Base-by-base conservation (phyloP, 2,329 filamentous ascomycete species). In the Apiospora arundinis region DNA sequence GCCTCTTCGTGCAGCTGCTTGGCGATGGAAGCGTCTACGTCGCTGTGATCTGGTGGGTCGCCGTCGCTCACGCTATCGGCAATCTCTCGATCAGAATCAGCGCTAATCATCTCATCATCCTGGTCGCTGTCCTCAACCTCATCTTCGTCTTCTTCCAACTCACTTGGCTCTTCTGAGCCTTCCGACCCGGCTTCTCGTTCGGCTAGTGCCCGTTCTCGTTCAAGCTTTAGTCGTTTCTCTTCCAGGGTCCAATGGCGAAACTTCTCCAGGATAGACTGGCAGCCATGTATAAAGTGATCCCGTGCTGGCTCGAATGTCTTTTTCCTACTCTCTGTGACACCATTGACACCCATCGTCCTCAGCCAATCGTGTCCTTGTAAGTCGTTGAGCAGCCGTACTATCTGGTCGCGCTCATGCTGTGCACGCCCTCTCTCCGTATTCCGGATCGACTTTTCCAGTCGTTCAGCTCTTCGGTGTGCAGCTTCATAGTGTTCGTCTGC, bases 311-410 rank as follows among this genome's bases (percentile, higher is more conserved):
- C 94, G 81, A 94, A 98, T 42, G 92, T 89, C 80, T 93, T 96
- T 82, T 94, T 95, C 78, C 94, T 93, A 28, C 90, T 91, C 78
- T 98, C 95, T 0, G 94, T 97, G 48, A 97, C 84, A 25, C 89
- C 94, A 74, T 91, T 95, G 45, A 98, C 92, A 37, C 95, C 96
- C 91, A 99, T 95, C 4, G 95, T 89, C 73, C 93, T 92, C 71
- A 98, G 86, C 96, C 96, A 99, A 81, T 98, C 96, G 71, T 93
- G 94, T 2, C 95, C 93, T 79, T 94, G 92, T 0, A 99, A 87
- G 23, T 94, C 94, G 70, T 96, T 94, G 8, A 98, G 86, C 21
- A 92, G 81, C 45, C 90, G 86, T 70, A 90, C 87, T 52, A 92
- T 88, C 75, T 91, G 89, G 72, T 91, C 89, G 75, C 87, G 90